These are phyloP conservation scores for Trypanosoma lewisi DNA, from an alignment of 208 protist species.

Conservation along the genomic window DNA sequence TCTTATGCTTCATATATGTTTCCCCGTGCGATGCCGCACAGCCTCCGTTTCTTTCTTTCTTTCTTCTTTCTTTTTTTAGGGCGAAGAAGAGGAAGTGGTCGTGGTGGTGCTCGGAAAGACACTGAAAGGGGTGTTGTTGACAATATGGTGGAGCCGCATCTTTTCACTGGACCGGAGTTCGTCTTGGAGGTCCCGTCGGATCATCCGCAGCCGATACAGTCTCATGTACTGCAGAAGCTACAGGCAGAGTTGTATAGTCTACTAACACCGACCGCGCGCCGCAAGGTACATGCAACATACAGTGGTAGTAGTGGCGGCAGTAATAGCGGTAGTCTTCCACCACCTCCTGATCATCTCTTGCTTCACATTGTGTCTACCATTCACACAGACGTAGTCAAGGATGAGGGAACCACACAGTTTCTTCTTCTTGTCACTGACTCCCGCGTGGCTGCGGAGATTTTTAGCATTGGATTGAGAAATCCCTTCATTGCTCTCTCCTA, in stretches of 20 bases:
- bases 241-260: conserved; percentile 88
- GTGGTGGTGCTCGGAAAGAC: conserved; percentile 27
- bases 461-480: conserved; percentile 58
- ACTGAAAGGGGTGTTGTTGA: conserved; percentile 91
- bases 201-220: conserved; percentile 88
- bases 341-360: conserved; percentile 33
- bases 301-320: conserved; percentile 23
- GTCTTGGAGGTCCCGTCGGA: conserved; percentile 94
- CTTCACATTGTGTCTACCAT: conserved; percentile 16
- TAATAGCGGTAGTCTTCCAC: conserved; percentile 25
- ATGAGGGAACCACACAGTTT: conserved; percentile 1
- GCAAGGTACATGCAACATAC: conserved; percentile 46
- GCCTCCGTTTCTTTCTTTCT: neutral
- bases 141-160: conserved; percentile 97
- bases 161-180: conserved; percentile 94
- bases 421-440: conserved; percentile 66
- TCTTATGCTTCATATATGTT: no score
- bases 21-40: no score
- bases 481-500: conserved; percentile 46
- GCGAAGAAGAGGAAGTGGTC: neutral
- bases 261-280: conserved; percentile 77
- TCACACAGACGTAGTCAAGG: neutral
- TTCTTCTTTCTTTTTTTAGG: neutral
- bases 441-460: conserved; percentile 66
- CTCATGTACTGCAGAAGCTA: conserved; percentile 83